These are phyloP conservation scores for Papiliotrema laurentii DNA, from an alignment of 1,284 basidiomycete species.

Conservation along the genomic window DNA sequence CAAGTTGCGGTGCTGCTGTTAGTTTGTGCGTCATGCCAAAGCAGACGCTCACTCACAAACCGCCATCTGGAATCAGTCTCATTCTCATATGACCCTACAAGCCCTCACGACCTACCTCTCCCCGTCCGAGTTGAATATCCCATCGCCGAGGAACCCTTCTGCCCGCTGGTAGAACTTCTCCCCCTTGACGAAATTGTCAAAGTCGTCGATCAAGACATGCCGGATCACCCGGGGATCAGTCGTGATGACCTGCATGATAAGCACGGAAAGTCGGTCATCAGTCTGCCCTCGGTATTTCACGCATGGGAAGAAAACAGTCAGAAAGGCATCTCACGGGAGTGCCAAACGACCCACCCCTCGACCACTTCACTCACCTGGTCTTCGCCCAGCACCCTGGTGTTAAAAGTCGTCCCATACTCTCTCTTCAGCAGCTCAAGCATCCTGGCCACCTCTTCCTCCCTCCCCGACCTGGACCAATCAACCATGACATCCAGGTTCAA, in stretches of 20 bases:
- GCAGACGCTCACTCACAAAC: conserved; percentile 21
- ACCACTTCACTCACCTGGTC: conserved; percentile 25
- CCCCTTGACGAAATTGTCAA: conserved; percentile 35
- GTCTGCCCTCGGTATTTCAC: neutral
- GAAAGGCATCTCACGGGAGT: neutral
- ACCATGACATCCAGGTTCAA: conserved; percentile 36
- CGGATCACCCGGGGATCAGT: conserved; percentile 27
- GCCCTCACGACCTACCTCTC: conserved; percentile 23
- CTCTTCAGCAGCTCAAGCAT: conserved; percentile 29
- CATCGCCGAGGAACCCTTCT: conserved; percentile 42
- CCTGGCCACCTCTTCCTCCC: conserved; percentile 34
- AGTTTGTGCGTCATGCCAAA: neutral
- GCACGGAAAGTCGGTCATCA: too few species aligned
- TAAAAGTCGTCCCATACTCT: conserved; percentile 31
- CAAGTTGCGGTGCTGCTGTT: conserved; percentile 35
- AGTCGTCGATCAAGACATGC: conserved; percentile 30
- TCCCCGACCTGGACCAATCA: conserved; percentile 30
- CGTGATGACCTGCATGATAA: conserved; percentile 31
- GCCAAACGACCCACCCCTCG: too few species aligned
- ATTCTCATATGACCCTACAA: neutral
- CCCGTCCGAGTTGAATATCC: conserved; percentile 48
- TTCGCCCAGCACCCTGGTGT: conserved; percentile 39
- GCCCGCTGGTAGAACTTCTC: conserved; percentile 44
- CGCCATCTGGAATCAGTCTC: conserved; percentile 17
- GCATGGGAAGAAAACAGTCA: neutral